phyloP scores from a whole-genome alignment of 1,139 yeast genomes.

The Kodamaea plutei region DNA sequence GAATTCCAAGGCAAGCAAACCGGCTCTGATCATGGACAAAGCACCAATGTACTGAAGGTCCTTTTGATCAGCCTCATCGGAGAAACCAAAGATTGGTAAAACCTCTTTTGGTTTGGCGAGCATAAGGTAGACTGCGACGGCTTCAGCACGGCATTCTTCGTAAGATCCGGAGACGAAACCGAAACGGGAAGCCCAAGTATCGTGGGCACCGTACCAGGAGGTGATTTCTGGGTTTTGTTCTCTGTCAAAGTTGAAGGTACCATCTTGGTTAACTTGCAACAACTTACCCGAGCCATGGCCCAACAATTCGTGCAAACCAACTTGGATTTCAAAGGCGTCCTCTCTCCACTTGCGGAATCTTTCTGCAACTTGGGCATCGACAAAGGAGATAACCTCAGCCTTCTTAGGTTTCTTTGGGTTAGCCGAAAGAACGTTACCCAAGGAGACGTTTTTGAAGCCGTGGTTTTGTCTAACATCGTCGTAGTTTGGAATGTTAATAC shows the following conservation, averaged over 20 bases:
- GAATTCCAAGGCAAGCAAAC: conserved; percentile 72
- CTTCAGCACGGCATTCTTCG: conserved; percentile 91
- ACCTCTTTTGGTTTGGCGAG: conserved; percentile 57
- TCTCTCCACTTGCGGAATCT: conserved; percentile 69
- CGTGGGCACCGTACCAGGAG: conserved; percentile 72
- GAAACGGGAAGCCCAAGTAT: conserved; percentile 86
- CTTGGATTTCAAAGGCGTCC: conserved; percentile 87
- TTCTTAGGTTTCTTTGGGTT: conserved; percentile 56
- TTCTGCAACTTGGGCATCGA: conserved; percentile 48
- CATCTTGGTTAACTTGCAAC: conserved; percentile 59
- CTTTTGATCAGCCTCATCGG: conserved; percentile 51
- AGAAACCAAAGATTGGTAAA: conserved; percentile 69
- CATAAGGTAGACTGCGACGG: conserved; percentile 78
- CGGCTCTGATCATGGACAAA: conserved; percentile 84
- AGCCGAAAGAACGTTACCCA: conserved; percentile 80
- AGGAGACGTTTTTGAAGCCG: conserved; percentile 85
- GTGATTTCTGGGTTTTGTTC: conserved; percentile 59
- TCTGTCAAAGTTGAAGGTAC: conserved; percentile 67
- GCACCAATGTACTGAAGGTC: conserved; percentile 65
- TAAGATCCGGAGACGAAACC: conserved; percentile 81
- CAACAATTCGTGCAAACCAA: conserved; percentile 83
- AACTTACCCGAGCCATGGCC: conserved; percentile 94
- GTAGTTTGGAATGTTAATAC: conserved; percentile 88
- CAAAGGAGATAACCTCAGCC: conserved; percentile 67
- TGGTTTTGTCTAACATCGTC: conserved; percentile 78